Base-by-base conservation (phyloP, 23 red algal genomes). In the Agarophyton chilense region DNA sequence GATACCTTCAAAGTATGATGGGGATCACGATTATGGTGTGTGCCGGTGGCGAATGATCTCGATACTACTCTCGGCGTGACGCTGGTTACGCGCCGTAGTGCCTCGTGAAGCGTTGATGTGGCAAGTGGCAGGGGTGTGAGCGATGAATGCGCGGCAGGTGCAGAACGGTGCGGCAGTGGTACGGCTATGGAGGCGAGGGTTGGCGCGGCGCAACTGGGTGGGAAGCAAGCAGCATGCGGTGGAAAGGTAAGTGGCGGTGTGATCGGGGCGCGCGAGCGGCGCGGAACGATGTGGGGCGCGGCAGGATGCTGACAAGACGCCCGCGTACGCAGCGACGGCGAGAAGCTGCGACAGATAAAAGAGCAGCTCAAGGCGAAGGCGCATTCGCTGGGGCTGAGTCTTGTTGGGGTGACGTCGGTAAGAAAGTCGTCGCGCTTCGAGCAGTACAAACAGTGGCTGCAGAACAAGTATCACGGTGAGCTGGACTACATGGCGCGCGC, bases 401-500 rank as follows among this genome's bases (percentile, higher is more conserved):
- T 79, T 10, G 42, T 79, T 10, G 67, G 71, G 33, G 41, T 89
- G 1, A 89, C 84, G 4, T 89, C 84, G 10, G 24, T 71, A 2
- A 26, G 71, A 24, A 39, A 29, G 42, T 89, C 84, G 2, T 40
- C 71, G 4, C 84, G 84, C 28, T 77, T 89, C 58, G 22, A 56
- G 12, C 25, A 89, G 84, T 89, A 89, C 71, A 72, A 89, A 14
- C 50, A 77, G 61, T 89, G 84, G 84, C 54, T 89, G 16, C 21
- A 44, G 56, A 79, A 89, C 38, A 72, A 66, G 12, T 86, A 86
- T 64, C 96, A 98, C 77, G 96, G 96, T 17, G 92, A 91, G 42
- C 78, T 98, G 92, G 92, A 79, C 70, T 98, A 98, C 79, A 88
- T 98, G 75, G 88, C 88, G 19, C 93, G 96, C 45, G 62, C 77